Evolutionary conservation across 345 rosid genomes (phyloP), one percentile per base, ranked within the genome.

Genomic region (Corchorus capsularis): DNA sequence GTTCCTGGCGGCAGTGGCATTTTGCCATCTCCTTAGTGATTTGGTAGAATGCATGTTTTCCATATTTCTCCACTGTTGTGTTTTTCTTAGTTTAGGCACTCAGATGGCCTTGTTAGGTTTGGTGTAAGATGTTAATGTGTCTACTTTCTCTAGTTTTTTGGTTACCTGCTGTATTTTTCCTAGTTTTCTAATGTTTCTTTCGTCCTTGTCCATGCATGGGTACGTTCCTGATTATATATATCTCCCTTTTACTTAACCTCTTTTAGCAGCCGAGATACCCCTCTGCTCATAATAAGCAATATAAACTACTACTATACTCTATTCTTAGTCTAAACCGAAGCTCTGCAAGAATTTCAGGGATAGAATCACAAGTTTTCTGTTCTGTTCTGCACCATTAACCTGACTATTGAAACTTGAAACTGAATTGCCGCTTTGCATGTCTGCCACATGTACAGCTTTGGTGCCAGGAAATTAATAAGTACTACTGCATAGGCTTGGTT

Each of bases 1-100:
- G 32, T 15, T 0, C 80, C 52, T 5, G 76, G 79, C 43, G 65
- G 77, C 12, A 60, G 77, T 35, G 46, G 78, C 43, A 63, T 62
- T 50, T 34, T 47, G 12, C 77, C 77, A 74, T 19, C 49, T 11
- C 77, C 77, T 61, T 74, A 35, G 35, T n/a, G 54, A 12, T 32
- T 6, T 27, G 10, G 46, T 32, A 46, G 27, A 22, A 46, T 45
- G 67, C 27, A 19, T 39, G 47, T 34, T 11, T 34, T 27, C 27
- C 27, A 14, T 3, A 13, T 62, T 34, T 53, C 57, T 16, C 3
- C 3, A 37, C 4, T 34, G 13, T 37, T 63, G 16, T 17, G 46
- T 71, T 19, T 71, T 19, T 6, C 50, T 41, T 71, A 6, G 41
- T 19, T 19, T 20, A n/a, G 50, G 17, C 32, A 17, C 55, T 8